phyloP scores from a whole-genome alignment of 768 basidiomycete species.

The Myochromella boudieri region DNA sequence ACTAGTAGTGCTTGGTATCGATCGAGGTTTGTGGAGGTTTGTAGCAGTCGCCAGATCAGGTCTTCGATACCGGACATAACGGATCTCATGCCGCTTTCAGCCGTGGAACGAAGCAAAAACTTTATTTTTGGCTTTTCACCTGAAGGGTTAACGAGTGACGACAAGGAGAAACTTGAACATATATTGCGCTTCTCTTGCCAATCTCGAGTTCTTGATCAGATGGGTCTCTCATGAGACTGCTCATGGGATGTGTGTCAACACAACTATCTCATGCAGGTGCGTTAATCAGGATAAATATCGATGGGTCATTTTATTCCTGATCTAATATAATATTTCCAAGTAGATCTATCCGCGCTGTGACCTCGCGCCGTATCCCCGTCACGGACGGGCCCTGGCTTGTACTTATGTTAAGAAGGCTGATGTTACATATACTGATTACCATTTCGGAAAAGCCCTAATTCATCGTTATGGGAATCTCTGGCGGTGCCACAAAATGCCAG shows the following conservation, averaged over 20 bases:
- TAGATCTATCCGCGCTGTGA: constrained; percentile 12
- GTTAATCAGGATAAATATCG: not conserved
- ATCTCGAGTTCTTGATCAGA: constrained; percentile 11
- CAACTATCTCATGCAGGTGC: not conserved
- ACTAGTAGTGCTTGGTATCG: not conserved
- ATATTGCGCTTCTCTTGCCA: constrained; percentile 1
- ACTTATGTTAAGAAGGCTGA: constrained; percentile 8
- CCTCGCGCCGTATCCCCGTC: constrained; percentile 26
- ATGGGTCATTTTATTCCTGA: constrained; percentile 7
- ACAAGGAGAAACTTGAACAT: not conserved
- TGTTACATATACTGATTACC: constrained; percentile 25
- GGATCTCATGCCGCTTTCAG: constrained; percentile 3
- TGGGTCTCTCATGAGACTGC: constrained; percentile 11
- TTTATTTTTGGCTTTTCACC: constrained; percentile 12
- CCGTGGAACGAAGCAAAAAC: constrained; percentile 15
- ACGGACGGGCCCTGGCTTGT: constrained; percentile 18
- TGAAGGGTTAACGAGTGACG: constrained; percentile 2
- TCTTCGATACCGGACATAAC: constrained; percentile 15
- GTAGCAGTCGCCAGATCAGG: not conserved
- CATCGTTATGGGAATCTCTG: constrained; percentile 39
- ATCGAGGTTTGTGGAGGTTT: not conserved
- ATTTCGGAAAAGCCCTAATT: constrained; percentile 29
- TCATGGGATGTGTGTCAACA: constrained; percentile 4
- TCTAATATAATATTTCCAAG: constrained; percentile 16
- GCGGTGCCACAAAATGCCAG: constrained; percentile 28